A percentile compares a stretch with the other conserved stretches of the same genome.
phyloP scores from a whole-genome alignment of 805 yeast species.

The Clavispora asparagi region DNA sequence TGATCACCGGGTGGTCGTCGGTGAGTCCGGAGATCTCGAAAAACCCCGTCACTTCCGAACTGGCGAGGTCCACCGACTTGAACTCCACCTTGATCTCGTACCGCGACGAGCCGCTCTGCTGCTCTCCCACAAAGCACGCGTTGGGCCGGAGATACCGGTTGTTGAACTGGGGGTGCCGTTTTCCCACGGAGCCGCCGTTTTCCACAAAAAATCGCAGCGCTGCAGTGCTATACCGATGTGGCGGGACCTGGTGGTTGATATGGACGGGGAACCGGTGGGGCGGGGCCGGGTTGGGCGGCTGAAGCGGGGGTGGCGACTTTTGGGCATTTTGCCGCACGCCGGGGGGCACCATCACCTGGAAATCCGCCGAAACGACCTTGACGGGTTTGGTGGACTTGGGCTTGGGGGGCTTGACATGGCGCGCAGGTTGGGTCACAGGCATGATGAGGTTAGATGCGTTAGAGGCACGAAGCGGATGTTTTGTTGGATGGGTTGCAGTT shows the following conservation, averaged over 20 bases:
- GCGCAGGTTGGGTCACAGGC: slow-evolving; percentile 2
- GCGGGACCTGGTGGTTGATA: neutral
- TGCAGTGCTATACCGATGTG: slow-evolving; percentile 5
- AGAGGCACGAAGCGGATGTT: too few species aligned
- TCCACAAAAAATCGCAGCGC: slow-evolving; percentile 7
- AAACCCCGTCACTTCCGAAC: slow-evolving; percentile 47
- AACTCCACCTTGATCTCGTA: slow-evolving; percentile 68
- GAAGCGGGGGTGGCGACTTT: neutral
- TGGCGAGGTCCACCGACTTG: slow-evolving; percentile 57
- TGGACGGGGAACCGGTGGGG: neutral
- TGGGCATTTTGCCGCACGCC: neutral
- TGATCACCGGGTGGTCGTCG: slow-evolving; percentile 53
- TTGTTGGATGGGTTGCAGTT: too few species aligned
- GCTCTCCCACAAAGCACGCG: slow-evolving; percentile 59
- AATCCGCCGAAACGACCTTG: neutral
- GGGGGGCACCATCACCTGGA: neutral
- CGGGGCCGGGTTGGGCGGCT: neutral
- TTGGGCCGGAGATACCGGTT: slow-evolving; percentile 52
- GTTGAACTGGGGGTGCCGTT: slow-evolving; percentile 27
- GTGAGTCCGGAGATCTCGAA: slow-evolving; percentile 63
- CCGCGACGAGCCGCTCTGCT: slow-evolving; percentile 59
- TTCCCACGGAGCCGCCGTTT: slow-evolving; percentile 6
- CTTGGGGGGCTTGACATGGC: neutral
- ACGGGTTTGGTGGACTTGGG: neutral
- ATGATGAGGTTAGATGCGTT: neutral